Percentiles rank a stretch among this genome's conserved stretches.
Evolutionary conservation across 768 basidiomycete genomes (phyloP).

Genomic region (Tylopilus vinaceipallidus): DNA sequence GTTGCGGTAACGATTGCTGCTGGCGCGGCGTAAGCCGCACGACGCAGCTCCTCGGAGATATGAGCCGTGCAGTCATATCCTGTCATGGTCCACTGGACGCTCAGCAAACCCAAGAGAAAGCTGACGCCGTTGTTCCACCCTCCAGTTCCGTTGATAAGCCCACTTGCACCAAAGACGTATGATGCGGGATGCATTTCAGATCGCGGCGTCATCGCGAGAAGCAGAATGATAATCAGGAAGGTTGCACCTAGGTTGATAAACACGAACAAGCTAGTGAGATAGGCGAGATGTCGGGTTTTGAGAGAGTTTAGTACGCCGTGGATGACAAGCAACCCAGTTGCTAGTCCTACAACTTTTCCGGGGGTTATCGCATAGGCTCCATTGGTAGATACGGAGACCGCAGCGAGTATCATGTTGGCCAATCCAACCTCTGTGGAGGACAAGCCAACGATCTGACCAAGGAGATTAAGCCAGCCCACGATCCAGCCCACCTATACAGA

Average conservation of each 20-base stretch:
- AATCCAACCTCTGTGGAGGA: slow-evolving; percentile 40
- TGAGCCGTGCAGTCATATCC: slow-evolving; percentile 30
- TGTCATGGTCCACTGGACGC: slow-evolving; percentile 48
- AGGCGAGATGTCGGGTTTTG: slow-evolving; percentile 36
- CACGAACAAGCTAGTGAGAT: slow-evolving; percentile 36
- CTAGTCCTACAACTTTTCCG: slow-evolving; percentile 42
- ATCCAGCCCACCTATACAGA: slow-evolving; percentile 26
- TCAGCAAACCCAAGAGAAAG: slow-evolving; percentile 45
- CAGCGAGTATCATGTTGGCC: slow-evolving; percentile 32
- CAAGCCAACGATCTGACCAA: slow-evolving; percentile 27
- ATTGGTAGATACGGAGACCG: slow-evolving; percentile 24
- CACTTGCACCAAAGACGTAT: slow-evolving; percentile 52
- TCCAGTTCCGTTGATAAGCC: slow-evolving; percentile 41
- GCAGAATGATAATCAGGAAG: slow-evolving; percentile 41
- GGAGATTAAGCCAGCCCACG: slow-evolving; percentile 33
- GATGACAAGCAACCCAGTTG: slow-evolving; percentile 37
- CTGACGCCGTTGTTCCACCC: slow-evolving; percentile 41
- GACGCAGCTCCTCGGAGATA: slow-evolving; percentile 46
- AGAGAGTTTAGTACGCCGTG: slow-evolving; percentile 47
- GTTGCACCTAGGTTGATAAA: slow-evolving; percentile 47
- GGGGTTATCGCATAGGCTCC: slow-evolving; percentile 35
- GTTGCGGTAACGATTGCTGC: slow-evolving; percentile 44
- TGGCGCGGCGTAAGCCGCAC: slow-evolving; percentile 48
- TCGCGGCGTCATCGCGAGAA: slow-evolving; percentile 42
- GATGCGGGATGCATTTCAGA: slow-evolving; percentile 54